Conservation (phyloP, 2,329 filamentous ascomycete genomes). For the Magnaporthales sp. region DNA sequence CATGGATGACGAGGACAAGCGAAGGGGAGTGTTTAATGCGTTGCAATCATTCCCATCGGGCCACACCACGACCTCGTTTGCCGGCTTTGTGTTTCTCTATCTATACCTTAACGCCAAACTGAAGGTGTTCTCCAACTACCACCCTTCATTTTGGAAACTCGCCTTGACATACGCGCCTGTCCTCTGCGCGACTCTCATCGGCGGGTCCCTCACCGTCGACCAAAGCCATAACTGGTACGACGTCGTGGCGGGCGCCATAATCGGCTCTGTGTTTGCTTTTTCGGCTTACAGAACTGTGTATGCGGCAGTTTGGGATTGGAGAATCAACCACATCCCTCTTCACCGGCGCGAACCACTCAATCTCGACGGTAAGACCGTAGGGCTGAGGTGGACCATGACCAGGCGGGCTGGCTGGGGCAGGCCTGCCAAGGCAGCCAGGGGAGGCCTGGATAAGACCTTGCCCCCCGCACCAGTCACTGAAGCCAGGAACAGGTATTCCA, state of each 20-base stretch:
- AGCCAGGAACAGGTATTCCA: not conserved
- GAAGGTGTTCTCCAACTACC: conserved; percentile 66
- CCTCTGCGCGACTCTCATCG: conserved; percentile 59
- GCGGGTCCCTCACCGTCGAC: conserved; percentile 61
- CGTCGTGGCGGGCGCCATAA: conserved; percentile 52
- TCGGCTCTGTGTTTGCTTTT: conserved; percentile 55
- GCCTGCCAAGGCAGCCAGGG: not conserved
- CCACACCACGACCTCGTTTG: conserved; percentile 65
- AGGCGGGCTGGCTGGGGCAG: conserved; percentile 3
- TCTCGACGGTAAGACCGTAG: conserved; percentile 7
- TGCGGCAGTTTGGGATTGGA: conserved; percentile 60
- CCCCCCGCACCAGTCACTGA: not conserved
- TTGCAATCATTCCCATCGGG: conserved; percentile 67
- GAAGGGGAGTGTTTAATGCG: conserved; percentile 49
- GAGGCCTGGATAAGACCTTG: not conserved
- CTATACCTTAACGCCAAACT: conserved; percentile 73
- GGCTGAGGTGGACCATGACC: conserved; percentile 4
- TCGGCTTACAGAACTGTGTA: conserved; percentile 58
- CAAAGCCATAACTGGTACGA: conserved; percentile 73
- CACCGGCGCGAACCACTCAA: conserved; percentile 25
- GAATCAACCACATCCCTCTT: conserved; percentile 60
- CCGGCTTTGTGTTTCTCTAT: conserved; percentile 60
- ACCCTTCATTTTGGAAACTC: conserved; percentile 67
- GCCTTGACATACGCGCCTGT: conserved; percentile 56
- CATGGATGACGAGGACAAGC: conserved; percentile 31